Evolutionary conservation across 768 basidiomycete species (phyloP).

Genomic region (Termitomyces sp.): DNA sequence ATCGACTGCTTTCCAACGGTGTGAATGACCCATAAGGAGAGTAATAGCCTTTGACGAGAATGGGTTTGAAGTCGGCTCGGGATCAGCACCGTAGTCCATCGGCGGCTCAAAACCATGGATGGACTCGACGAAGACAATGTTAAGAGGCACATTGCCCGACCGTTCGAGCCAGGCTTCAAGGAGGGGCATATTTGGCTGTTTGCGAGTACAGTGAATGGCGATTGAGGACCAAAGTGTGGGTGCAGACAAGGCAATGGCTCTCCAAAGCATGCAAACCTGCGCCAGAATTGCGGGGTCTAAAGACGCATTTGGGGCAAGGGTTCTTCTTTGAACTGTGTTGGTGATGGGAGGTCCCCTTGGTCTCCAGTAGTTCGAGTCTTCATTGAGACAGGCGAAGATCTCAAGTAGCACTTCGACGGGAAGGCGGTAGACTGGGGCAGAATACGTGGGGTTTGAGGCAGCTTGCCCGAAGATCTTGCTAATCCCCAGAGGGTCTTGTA

Average conservation of each 20-base stretch:
- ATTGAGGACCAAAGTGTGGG: too few relatives aligned
- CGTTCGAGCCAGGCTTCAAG: too few relatives aligned
- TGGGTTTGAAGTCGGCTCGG: neutral
- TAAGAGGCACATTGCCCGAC: too few relatives aligned
- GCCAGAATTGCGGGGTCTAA: too few relatives aligned
- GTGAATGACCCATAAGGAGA: conserved; percentile 1
- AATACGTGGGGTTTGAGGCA: neutral
- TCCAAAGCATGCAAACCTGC: conserved; percentile 9
- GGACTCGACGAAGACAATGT: neutral
- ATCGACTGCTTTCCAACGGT: conserved; percentile 6
- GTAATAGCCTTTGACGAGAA: neutral
- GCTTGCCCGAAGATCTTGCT: neutral
- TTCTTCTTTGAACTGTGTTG: neutral
- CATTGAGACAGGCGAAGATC: neutral
- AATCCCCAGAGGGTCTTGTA: neutral
- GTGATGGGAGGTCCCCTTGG: neutral
- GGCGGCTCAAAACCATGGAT: neutral
- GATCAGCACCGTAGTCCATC: neutral
- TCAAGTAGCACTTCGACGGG: conserved; percentile 1
- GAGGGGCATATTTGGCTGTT: too few relatives aligned
- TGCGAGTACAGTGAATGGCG: too few relatives aligned
- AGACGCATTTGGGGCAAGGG: conserved; percentile 2
- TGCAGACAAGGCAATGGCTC: neutral
- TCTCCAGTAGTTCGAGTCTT: neutral
- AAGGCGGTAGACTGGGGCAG: neutral